A percentile compares a stretch with the other conserved stretches of the same genome.
These are phyloP conservation scores for Cercophora newfieldiana DNA, from an alignment of 495 filamentous ascomycete genomes.

Conservation along the genomic window DNA sequence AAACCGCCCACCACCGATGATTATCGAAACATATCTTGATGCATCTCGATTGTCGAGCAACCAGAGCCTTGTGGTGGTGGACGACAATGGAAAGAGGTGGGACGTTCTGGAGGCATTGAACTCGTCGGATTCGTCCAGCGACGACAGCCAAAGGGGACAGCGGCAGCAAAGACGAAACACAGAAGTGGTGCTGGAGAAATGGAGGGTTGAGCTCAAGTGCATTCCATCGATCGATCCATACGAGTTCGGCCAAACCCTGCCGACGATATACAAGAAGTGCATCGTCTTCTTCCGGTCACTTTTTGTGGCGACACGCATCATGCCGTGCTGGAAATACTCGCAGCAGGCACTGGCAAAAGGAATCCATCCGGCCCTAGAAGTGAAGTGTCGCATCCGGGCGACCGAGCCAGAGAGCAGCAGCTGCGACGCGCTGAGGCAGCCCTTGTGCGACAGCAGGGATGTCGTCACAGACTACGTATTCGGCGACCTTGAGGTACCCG, in stretches of 20 bases:
- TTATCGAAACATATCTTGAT: constrained; percentile 90
- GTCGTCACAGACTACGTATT: constrained; percentile 77
- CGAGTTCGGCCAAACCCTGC: constrained; percentile 70
- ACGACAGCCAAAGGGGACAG: constrained; percentile 43
- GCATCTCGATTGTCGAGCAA: constrained; percentile 75
- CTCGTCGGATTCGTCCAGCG: constrained; percentile 58
- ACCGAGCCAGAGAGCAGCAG: constrained; percentile 53
- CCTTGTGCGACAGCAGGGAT: constrained; percentile 67
- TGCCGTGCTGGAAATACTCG: constrained; percentile 86
- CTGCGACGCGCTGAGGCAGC: constrained; percentile 67
- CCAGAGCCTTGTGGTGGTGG: constrained; percentile 82
- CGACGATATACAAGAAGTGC: constrained; percentile 92
- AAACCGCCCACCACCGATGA: constrained; percentile 77
- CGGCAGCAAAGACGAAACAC: constrained; percentile 43
- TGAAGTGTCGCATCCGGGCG: constrained; percentile 74
- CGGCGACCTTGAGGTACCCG: constrained; percentile 78
- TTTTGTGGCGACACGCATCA: constrained; percentile 77
- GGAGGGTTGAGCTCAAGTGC: constrained; percentile 75
- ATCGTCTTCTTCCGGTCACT: constrained; percentile 92
- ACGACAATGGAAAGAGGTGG: constrained; percentile 88
- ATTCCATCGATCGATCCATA: constrained; percentile 48
- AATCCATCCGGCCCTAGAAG: constrained; percentile 62
- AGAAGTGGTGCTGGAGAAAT: constrained; percentile 85
- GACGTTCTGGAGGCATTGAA: constrained; percentile 84
- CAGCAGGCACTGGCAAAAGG: constrained; percentile 67